Conservation (phyloP, 768 basidiomycete genomes). For the Glaciozyma martinii region DNA sequence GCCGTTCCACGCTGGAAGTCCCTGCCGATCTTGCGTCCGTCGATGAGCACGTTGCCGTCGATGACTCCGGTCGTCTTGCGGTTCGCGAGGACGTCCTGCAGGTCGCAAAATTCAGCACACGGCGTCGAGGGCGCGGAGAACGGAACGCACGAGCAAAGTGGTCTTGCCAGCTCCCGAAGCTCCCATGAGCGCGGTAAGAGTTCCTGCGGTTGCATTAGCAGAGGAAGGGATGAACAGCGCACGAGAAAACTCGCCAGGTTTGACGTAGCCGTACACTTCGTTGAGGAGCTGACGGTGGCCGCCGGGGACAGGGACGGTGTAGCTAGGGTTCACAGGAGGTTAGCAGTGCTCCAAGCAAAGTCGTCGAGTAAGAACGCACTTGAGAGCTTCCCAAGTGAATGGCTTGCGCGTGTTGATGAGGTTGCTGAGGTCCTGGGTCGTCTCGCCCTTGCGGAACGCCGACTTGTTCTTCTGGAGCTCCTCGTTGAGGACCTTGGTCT, state of each 20-base stretch:
- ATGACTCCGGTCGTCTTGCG: constrained; percentile 43
- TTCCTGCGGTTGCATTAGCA: constrained; percentile 16
- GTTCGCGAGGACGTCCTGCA: constrained; percentile 30
- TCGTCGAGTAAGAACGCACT: too few relatives aligned
- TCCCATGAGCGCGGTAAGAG: constrained; percentile 45
- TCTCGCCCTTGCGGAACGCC: constrained; percentile 12
- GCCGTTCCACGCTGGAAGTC: constrained; percentile 44
- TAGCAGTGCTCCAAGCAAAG: too few relatives aligned
- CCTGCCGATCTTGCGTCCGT: constrained; percentile 39
- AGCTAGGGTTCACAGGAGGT: constrained; percentile 24
- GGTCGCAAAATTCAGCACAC: too few relatives aligned
- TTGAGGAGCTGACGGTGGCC: constrained; percentile 22
- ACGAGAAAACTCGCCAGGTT: constrained; percentile 33
- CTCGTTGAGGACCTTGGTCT: constrained; percentile 38
- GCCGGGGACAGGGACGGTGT: constrained; percentile 14
- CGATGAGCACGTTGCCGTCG: constrained; percentile 43
- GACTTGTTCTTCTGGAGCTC: constrained; percentile 42
- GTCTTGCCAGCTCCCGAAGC: constrained; percentile 45
- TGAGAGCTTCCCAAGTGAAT: constrained; percentile 37
- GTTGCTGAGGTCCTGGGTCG: constrained; percentile 11
- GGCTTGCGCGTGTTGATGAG: constrained; percentile 3
- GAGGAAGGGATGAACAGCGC: too few relatives aligned
- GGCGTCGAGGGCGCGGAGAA: too few relatives aligned
- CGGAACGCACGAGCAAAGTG: constrained; percentile 28
- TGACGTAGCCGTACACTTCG: constrained; percentile 41